Conservation (phyloP, 192 early-diverging fungal genomes). For the Backusella parvicylindrica region DNA sequence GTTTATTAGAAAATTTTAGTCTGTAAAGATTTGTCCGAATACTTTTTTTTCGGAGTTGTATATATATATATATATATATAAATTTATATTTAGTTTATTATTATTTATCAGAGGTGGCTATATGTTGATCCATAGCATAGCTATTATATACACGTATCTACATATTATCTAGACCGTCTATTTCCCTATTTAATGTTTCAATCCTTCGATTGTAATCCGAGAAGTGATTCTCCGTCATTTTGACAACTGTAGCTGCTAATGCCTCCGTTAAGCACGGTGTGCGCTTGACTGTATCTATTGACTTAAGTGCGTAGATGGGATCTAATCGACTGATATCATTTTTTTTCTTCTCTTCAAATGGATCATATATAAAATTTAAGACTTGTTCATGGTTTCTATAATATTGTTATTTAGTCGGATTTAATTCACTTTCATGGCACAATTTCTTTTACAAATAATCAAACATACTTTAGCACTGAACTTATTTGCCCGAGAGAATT, state of each 20-base stretch:
- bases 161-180: background rate
- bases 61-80: background rate
- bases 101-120: background rate
- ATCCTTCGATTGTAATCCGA: background rate
- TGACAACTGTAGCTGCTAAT: background rate
- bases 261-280: background rate
- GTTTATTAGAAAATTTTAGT: too few relatives aligned
- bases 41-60: too few relatives aligned
- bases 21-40: too few relatives aligned
- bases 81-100: background rate
- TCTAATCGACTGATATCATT: background rate
- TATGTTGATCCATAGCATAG: background rate
- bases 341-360: background rate
- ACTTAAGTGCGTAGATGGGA: background rate
- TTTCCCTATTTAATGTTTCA: background rate
- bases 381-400: background rate
- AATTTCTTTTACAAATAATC: background rate
- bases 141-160: background rate
- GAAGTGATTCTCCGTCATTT: background rate
- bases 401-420: background rate
- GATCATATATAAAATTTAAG: background rate
- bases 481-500: background rate
- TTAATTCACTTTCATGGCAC: background rate
- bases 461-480: background rate
- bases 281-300: background rate